Evolutionary conservation across 208 protist genomes (phyloP).

Genomic region (Wallacemonas sp.): DNA sequence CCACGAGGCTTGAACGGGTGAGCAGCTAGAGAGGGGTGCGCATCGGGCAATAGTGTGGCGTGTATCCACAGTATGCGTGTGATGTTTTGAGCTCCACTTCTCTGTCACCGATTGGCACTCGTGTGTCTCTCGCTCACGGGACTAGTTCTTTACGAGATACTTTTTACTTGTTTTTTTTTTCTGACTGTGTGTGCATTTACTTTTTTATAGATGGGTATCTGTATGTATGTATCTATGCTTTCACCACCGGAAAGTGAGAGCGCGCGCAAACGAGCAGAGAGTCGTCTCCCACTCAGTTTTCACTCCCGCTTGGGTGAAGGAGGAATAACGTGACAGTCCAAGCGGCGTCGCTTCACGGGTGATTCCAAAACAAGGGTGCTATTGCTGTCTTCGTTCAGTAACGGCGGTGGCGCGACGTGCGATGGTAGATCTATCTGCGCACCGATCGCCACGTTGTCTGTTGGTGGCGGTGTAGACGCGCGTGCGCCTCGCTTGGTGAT

Average conservation of each 20-base stretch:
- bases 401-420: conserved; percentile 16
- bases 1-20: too few species aligned
- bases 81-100: too few species aligned
- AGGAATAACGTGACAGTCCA: conserved; percentile 11
- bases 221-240: not conserved
- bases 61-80: too few species aligned
- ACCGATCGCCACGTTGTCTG: not conserved
- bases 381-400: conserved; percentile 18
- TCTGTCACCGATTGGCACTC: too few species aligned
- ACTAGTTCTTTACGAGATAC: too few species aligned
- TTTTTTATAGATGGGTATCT: not conserved
- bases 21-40: too few species aligned
- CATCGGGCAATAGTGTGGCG: too few species aligned
- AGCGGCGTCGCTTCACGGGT: conserved; percentile 35
- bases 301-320: conserved; percentile 10
- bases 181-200: not conserved
- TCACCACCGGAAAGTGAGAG: not conserved
- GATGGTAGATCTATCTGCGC: not conserved
- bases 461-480: not conserved
- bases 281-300: not conserved
- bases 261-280: too few species aligned
- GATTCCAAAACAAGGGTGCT: conserved; percentile 38
- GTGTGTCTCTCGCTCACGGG: too few species aligned
- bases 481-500: conserved; percentile 29
- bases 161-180: conserved; percentile 5